Conservation (phyloP, 2,329 filamentous ascomycete species). For the Dryadomyces quercus-mongolicae region DNA sequence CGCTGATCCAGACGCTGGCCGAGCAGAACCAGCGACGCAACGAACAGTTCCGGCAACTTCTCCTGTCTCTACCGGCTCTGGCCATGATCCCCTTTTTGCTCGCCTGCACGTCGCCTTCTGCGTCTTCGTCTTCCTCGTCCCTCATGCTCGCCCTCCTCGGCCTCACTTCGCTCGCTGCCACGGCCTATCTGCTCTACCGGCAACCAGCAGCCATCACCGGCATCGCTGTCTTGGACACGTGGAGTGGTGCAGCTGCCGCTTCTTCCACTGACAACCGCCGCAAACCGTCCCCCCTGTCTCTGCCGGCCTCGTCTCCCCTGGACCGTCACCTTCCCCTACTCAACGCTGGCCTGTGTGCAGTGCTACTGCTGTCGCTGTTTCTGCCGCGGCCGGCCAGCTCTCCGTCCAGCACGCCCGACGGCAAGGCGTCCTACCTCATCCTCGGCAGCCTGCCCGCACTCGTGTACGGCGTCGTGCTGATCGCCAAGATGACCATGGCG, state of each 20-base stretch:
- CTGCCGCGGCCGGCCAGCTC: conserved; percentile 16
- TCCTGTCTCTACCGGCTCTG: conserved; percentile 33
- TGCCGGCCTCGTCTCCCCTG: conserved; percentile 28
- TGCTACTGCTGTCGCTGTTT: conserved; percentile 35
- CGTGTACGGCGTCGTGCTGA: conserved; percentile 48
- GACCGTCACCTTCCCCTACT: conserved; percentile 46
- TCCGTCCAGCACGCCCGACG: conserved; percentile 15
- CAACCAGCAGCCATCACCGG: conserved; percentile 44
- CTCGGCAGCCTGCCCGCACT: conserved; percentile 40
- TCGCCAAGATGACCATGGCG: conserved; percentile 53
- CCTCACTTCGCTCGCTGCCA: conserved; percentile 50
- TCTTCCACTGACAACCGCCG: conserved; percentile 12
- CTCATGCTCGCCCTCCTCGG: conserved; percentile 39
- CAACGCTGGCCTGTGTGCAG: conserved; percentile 42
- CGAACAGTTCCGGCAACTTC: conserved; percentile 41
- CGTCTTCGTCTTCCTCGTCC: conserved; percentile 14
- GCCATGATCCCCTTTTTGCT: conserved; percentile 20
- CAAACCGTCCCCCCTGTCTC: conserved; percentile 11
- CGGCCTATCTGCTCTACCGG: conserved; percentile 46
- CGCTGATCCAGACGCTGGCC: conserved; percentile 43
- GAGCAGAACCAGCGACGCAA: conserved; percentile 45
- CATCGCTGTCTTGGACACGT: conserved; percentile 35
- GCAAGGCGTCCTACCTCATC: conserved; percentile 19
- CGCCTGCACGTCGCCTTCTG: conserved; percentile 17
- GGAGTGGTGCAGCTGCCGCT: conserved; percentile 17